Evolutionary conservation across 176 grass and related monocot genomes (phyloP).

Genomic region (Oryza brachyantha): DNA sequence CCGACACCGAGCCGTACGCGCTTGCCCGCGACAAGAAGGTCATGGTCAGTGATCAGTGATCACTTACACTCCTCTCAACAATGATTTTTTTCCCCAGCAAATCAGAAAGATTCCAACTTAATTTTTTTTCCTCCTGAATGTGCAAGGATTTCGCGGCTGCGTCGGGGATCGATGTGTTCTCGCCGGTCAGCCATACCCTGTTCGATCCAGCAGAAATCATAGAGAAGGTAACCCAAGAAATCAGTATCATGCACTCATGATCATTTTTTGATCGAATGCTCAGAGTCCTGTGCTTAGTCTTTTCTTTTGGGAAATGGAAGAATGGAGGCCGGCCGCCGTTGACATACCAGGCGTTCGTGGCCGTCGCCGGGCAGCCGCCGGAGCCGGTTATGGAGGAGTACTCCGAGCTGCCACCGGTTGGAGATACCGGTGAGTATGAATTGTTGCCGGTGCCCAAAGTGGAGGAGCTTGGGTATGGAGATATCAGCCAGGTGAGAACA

Average conservation of each 20-base stretch:
- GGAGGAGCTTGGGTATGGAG: conserved; percentile 82
- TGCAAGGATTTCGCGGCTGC: conserved; percentile 66
- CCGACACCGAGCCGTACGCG: conserved; percentile 78
- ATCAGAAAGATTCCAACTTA: not conserved
- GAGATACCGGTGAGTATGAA: conserved; percentile 56
- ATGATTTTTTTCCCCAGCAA: not conserved
- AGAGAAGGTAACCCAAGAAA: conserved; percentile 48
- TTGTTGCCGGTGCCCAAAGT: conserved; percentile 59
- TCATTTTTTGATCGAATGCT: conserved; percentile 11
- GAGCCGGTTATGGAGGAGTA: conserved; percentile 47
- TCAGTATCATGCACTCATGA: not conserved
- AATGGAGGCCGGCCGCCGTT: conserved; percentile 62
- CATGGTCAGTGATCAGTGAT: conserved; percentile 28
- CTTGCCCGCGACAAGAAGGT: conserved; percentile 68
- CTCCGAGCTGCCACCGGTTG: conserved; percentile 58
- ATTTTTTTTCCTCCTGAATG: not conserved
- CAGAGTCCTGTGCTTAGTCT: not conserved
- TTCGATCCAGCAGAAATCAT: conserved; percentile 68
- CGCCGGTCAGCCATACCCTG: conserved; percentile 77
- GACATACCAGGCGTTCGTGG: conserved; percentile 81
- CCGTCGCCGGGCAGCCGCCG: conserved; percentile 51
- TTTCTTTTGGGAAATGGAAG: conserved; percentile 25
- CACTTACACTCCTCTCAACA: not conserved
- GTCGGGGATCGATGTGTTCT: conserved; percentile 65
- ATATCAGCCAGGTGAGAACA: conserved; percentile 56